Evolutionary conservation across 495 filamentous ascomycete species (phyloP).

Genomic region (Hypomontagnella submonticulosa): DNA sequence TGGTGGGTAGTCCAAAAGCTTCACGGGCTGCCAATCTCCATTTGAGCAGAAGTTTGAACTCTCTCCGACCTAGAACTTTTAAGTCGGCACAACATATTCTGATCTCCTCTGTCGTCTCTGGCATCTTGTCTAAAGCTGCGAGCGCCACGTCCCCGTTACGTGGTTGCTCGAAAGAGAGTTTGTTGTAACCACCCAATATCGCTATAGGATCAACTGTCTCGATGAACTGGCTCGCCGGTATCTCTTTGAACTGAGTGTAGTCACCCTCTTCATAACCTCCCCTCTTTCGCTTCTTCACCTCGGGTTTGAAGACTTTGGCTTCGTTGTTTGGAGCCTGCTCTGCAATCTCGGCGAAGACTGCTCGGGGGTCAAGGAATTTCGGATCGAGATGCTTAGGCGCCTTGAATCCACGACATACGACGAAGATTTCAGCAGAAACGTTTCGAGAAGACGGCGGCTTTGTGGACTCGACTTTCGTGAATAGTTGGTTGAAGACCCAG

Average conservation of each 20-base stretch:
- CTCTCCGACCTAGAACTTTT: conserved; percentile 90
- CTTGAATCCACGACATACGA: conserved; percentile 89
- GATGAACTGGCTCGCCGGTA: conserved; percentile 89
- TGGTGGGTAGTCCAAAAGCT: conserved; percentile 85
- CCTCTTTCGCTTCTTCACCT: conserved; percentile 95
- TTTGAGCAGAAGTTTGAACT: conserved; percentile 91
- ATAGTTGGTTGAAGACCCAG: conserved; percentile 98
- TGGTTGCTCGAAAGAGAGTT: conserved; percentile 80
- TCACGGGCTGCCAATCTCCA: conserved; percentile 93
- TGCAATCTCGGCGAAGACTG: conserved; percentile 94
- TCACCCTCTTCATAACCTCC: conserved; percentile 98
- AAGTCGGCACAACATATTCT: conserved; percentile 86
- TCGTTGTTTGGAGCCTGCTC: conserved; percentile 94
- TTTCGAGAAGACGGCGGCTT: conserved; percentile 96
- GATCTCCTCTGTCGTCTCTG: conserved; percentile 94
- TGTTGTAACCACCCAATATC: conserved; percentile 90
- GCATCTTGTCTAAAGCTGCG: conserved; percentile 83
- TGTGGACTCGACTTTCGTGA: conserved; percentile 92
- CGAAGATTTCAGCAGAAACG: conserved; percentile 97
- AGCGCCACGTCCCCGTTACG: conserved; percentile 86
- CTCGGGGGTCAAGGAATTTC: conserved; percentile 86
- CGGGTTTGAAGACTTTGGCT: conserved; percentile 96
- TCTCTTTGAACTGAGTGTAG: conserved; percentile 90
- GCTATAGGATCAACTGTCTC: conserved; percentile 94
- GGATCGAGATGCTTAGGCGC: conserved; percentile 94